These are phyloP conservation scores for Metschnikowia matae DNA, from an alignment of 805 yeast species.

Conservation along the genomic window DNA sequence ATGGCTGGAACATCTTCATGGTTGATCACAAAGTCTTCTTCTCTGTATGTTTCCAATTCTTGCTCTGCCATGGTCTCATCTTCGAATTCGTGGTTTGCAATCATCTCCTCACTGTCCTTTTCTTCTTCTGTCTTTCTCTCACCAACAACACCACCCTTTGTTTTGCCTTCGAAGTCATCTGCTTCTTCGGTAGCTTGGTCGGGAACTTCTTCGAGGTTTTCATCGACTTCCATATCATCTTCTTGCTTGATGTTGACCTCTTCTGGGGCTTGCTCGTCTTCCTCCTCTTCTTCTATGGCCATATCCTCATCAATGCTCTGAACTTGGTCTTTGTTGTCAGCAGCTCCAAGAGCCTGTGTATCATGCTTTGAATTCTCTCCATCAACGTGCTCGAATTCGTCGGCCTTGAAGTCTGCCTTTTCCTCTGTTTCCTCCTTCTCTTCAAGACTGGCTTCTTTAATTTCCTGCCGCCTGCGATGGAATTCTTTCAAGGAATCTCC, in stretches of 20 bases:
- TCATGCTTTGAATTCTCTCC: slow-evolving; percentile 74
- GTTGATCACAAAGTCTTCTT: slow-evolving; percentile 19
- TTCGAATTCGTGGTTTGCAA: slow-evolving; percentile 25
- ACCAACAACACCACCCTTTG: slow-evolving; percentile 48
- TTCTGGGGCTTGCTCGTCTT: slow-evolving; percentile 22
- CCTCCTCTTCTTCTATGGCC: slow-evolving; percentile 71
- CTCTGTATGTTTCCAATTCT: slow-evolving; percentile 9
- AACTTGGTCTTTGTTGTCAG: slow-evolving; percentile 65
- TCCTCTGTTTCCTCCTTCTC: slow-evolving; percentile 45
- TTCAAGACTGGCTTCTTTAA: slow-evolving; percentile 55
- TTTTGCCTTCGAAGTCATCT: slow-evolving; percentile 47
- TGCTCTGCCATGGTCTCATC: slow-evolving; percentile 16
- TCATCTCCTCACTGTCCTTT: slow-evolving; percentile 11
- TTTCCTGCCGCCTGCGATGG: slow-evolving; percentile 86
- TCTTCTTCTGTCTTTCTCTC: slow-evolving; percentile 36
- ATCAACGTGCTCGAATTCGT: slow-evolving; percentile 80
- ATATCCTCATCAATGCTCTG: slow-evolving; percentile 74
- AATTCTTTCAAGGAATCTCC: slow-evolving; percentile 92
- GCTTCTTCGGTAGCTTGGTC: slow-evolving; percentile 22
- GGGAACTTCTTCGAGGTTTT: slow-evolving; percentile 23
- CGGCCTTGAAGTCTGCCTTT: slow-evolving; percentile 66
- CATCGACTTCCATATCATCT: slow-evolving; percentile 28
- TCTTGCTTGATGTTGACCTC: slow-evolving; percentile 25
- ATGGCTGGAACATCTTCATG: slow-evolving; percentile 43
- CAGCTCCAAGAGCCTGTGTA: slow-evolving; percentile 92